Base-by-base conservation (phyloP, 768 basidiomycete genomes). In the Lepiota brunneoincarnata region DNA sequence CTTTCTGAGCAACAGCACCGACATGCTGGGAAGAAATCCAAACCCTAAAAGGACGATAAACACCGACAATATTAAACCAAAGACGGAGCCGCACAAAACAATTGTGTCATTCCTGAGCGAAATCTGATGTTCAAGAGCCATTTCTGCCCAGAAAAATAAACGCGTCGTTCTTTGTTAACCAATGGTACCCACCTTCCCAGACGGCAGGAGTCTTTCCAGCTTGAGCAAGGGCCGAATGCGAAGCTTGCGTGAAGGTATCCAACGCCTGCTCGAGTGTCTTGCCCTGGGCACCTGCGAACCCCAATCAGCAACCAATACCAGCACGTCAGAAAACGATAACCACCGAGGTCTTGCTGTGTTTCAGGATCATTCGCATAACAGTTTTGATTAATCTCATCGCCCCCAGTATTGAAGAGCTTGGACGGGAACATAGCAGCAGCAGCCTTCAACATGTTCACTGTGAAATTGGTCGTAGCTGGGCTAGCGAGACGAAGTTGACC, bases 401-500 rank as follows among this genome's bases (percentile, higher is more conserved):
- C 92, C 0, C 93, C 93, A 0, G 90, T 89, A 58, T 82, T 81
- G 60, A 94, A 84, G 57, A 89, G 74, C n/a, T 62, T 73, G 2
- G 82, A 81, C 0, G 82, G 79, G 2, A 89, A 64, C 21, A 75
- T 70, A 15, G 69, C 63, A 0, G 85, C 82, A 11, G 83, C 75
- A 0, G 79, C 69, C 0, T 67, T 68, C 61, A 93, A 67, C 12
- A 94, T 61, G 6, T 65, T 67, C 0, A 75, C 64, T 0, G 83
- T 80, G 52, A 91, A 93, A 38, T 80, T 72, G 53, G 81, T 70
- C 6, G 85, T 86, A 1, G 74, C 77, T 0, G 77, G 64, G 4
- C 83, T 77, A 0, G 86, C 84, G 49, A 94, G 77, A 38, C 88
- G 85, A 10, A 93, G 80, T 63, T 94, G 91, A 0, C 92, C 92